Base-by-base conservation (phyloP, 805 yeast species). In the Ogataea sp. region DNA sequence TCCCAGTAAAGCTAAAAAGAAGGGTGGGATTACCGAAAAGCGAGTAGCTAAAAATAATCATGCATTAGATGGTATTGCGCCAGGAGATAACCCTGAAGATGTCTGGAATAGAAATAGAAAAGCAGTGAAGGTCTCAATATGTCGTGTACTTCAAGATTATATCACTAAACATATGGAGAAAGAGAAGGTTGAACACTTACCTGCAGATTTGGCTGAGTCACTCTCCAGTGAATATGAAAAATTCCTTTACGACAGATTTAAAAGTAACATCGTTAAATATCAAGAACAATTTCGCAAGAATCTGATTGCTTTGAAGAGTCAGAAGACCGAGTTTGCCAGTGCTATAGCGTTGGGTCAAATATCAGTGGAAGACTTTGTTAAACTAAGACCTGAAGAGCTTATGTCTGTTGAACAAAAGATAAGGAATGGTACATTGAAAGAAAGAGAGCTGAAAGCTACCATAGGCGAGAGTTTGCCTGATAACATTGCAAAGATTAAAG, bases 241-340 rank as follows among this genome's bases (percentile, higher is more conserved):
- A n/a, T n/a, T 32, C 1, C 45, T 60, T 11, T 56, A 37, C 31
- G 43, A 45, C 5, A 34, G 36, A 6, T 40, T 43, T 32, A 41
- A 39, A 13, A 30, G 41, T 18, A 43, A 52, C 18, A 23, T 57
- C 23, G 46, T 39, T 11, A 39, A 37, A 3, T 60, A 60, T 34
- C 54, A 48, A 35, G 43, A 45, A 15, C 34, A 57, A 24, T 56
- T 60, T 29, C 38, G 62, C n/a, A 58, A 59, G 40, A 59, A 59
- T 39, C 31, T 58, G 31, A 56, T 52, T 13, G 62, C 63, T 1
- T 31, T 59, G 34, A 51, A 48, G 37, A 57, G 56, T 37, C 38
- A 37, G 3, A 50, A 53, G 13, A 50, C 63, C 1, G 42, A 39
- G 1, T 58, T 59, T 43, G 53, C 52, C 0, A 38, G 31, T 2